Conservation (phyloP, 2,329 filamentous ascomycete species). For the Tolypocladium ovalisporum region DNA sequence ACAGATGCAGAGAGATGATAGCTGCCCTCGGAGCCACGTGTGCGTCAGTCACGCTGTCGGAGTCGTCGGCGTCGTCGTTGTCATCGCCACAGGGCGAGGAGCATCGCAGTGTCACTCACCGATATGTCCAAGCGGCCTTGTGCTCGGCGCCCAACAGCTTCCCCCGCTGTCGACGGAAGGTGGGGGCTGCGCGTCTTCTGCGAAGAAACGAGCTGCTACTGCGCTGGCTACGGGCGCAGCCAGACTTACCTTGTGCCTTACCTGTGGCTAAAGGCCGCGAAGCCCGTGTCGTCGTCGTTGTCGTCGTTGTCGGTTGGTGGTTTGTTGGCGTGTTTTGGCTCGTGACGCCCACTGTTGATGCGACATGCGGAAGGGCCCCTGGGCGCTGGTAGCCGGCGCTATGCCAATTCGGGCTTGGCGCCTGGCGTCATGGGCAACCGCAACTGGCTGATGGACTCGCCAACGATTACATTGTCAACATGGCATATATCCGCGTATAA, state of each 20-base stretch:
- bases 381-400: slow-evolving; percentile 9
- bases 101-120: not conserved
- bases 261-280: slow-evolving; percentile 5
- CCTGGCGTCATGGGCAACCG: slow-evolving; percentile 5
- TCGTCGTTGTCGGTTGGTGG: slow-evolving; percentile 1
- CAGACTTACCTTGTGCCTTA: slow-evolving; percentile 3
- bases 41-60: not conserved
- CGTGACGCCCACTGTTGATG: slow-evolving; percentile 11
- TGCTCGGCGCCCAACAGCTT: not conserved
- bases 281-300: not conserved
- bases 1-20: not conserved
- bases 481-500: no score
- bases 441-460: not conserved
- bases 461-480: no score
- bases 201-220: not conserved
- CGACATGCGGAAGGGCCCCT: slow-evolving; percentile 1
- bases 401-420: slow-evolving; percentile 10
- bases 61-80: not conserved
- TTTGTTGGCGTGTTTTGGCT: slow-evolving; percentile 14
- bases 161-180: not conserved
- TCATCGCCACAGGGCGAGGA: not conserved
- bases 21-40: not conserved
- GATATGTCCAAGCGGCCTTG: not conserved
- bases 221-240: not conserved
- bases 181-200: not conserved